These are phyloP conservation scores for Aspergillus ochraceoroseus DNA, from an alignment of 2,329 filamentous ascomycete genomes.

Conservation along the genomic window DNA sequence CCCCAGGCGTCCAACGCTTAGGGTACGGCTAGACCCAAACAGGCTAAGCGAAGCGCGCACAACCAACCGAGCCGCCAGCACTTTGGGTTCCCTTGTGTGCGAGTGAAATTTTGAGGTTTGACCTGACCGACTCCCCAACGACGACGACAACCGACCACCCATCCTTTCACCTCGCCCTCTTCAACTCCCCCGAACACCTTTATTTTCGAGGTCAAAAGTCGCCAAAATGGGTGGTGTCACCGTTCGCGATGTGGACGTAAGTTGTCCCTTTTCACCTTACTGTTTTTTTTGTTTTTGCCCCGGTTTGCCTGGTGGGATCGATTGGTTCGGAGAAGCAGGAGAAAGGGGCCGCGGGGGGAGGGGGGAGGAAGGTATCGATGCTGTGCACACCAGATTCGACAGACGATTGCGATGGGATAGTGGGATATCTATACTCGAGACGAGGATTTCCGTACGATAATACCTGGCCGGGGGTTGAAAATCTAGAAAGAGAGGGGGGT, in stretches of 20 bases:
- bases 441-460: no score
- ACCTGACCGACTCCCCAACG: slow-evolving; percentile 35
- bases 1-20: slow-evolving; percentile 26
- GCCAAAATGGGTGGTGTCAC: slow-evolving; percentile 63
- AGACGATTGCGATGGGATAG: no score
- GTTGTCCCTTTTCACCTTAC: slow-evolving; percentile 30
- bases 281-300: slow-evolving; percentile 9
- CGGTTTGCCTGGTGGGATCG: slow-evolving; percentile 14
- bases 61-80: slow-evolving; percentile 34
- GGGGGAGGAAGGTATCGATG: no score
- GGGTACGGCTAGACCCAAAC: slow-evolving; percentile 40
- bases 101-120: slow-evolving; percentile 37
- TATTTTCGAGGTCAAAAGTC: slow-evolving; percentile 34
- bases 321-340: no score
- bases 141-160: slow-evolving; percentile 38
- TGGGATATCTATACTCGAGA: no score
- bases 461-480: no score
- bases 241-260: slow-evolving; percentile 63
- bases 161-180: slow-evolving; percentile 30
- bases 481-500: no score
- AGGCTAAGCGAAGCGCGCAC: slow-evolving; percentile 41
- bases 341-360: no score
- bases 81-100: slow-evolving; percentile 31
- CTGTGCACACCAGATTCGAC: no score
- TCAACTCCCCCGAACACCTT: slow-evolving; percentile 24